Evolutionary conservation across 345 rosid genomes (phyloP).

Genomic region (Erodium maritimum): DNA sequence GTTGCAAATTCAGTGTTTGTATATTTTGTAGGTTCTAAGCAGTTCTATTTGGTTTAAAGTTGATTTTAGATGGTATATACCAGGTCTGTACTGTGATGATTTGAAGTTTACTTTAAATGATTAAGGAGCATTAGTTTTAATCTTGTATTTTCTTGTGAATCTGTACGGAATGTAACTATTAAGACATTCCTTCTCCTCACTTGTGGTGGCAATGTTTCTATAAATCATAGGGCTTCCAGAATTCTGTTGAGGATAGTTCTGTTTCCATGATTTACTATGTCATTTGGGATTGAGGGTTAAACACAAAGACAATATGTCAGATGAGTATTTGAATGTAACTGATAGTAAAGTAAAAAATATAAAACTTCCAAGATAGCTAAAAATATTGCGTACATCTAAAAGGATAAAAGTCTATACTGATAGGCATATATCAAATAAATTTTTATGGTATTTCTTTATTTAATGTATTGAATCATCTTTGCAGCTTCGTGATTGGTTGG

Average conservation of each 20-base stretch:
- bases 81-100: background rate
- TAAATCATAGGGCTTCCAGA: background rate
- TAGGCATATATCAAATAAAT: background rate
- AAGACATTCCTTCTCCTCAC: background rate
- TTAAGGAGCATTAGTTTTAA: background rate
- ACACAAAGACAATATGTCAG: background rate
- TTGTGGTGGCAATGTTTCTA: background rate
- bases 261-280: background rate
- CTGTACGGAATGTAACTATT: background rate
- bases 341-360: no score
- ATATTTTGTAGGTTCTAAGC: no score
- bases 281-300: background rate
- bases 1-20: background rate
- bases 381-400: background rate
- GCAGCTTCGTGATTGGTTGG: slow-evolving; percentile 85
- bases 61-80: background rate
- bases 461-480: slow-evolving; percentile 8
- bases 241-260: background rate
- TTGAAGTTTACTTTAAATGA: background rate
- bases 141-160: background rate
- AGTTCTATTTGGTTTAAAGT: no score
- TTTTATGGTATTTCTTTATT: slow-evolving; percentile 1
- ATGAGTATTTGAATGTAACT: background rate
- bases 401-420: background rate
- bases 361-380: background rate